A percentile compares a stretch with the other conserved stretches of the same genome.
Conservation (phyloP, 306 rosid genomes). For the Rosa lucieae region DNA sequence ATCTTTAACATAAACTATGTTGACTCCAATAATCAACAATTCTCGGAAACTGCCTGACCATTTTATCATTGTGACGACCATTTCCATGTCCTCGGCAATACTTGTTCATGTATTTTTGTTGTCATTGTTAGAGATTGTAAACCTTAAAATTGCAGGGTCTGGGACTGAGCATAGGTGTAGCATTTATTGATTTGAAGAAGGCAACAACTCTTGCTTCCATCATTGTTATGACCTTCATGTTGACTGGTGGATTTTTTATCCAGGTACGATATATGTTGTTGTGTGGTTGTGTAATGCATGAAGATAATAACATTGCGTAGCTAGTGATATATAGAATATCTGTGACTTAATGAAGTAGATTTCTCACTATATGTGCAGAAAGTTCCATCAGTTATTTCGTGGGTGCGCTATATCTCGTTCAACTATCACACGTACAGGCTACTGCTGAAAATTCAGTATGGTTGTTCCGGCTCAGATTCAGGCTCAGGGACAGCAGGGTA, state of each 20-base stretch:
- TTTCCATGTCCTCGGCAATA: neutral
- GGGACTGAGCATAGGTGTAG: slow-evolving; percentile 91
- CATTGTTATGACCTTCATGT: slow-evolving; percentile 98
- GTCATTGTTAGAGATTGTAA: neutral
- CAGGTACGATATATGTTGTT: slow-evolving; percentile 41
- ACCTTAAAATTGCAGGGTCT: slow-evolving; percentile 53
- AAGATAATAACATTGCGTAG: neutral
- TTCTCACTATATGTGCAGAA: slow-evolving; percentile 36
- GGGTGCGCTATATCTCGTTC: slow-evolving; percentile 91
- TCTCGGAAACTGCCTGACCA: neutral
- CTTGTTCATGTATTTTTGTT: neutral
- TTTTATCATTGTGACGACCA: neutral
- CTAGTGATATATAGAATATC: neutral
- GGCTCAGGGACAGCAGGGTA: neutral
- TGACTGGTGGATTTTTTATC: slow-evolving; percentile 93
- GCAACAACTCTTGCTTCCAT: slow-evolving; percentile 92
- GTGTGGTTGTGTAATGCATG: neutral
- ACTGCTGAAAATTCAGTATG: slow-evolving; percentile 80
- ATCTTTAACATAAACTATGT: too few relatives aligned
- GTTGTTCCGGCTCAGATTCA: neutral
- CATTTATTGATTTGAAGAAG: slow-evolving; percentile 75
- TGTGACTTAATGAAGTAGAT: neutral
- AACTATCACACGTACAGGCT: slow-evolving; percentile 95
- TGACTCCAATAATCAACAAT: too few relatives aligned
- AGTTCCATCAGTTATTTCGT: slow-evolving; percentile 74